These are phyloP conservation scores for Lenwebbia sp. DNA, from an alignment of 345 rosid genomes.

Conservation along the genomic window DNA sequence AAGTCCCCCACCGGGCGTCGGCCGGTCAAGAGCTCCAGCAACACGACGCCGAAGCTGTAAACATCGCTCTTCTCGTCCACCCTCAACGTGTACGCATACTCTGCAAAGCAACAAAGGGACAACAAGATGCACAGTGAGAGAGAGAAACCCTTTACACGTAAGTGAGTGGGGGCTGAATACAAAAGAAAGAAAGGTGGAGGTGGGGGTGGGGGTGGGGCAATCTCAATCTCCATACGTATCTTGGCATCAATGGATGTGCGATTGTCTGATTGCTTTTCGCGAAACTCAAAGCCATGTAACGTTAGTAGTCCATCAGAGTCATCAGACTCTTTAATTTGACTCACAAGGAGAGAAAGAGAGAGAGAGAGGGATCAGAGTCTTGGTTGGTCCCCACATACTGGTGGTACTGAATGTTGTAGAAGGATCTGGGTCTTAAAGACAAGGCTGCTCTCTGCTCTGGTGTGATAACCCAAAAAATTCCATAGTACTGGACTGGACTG, in stretches of 20 bases:
- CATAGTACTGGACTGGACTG: not conserved
- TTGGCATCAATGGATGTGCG: not conserved
- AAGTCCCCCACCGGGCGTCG: slow-evolving; percentile 74
- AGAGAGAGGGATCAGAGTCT: not conserved
- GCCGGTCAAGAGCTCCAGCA: slow-evolving; percentile 69
- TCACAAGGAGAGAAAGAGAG: not conserved
- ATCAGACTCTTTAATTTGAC: not conserved
- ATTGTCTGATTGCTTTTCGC: not conserved
- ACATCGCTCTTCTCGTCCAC: slow-evolving; percentile 95
- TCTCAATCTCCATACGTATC: not conserved
- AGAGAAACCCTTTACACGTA: slow-evolving; percentile 7
- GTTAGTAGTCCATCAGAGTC: not conserved
- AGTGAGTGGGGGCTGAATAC: not conserved
- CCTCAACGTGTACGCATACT: slow-evolving; percentile 75
- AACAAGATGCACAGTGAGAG: not conserved
- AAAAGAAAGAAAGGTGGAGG: not conserved
- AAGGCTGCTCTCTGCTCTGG: not conserved
- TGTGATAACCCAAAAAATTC: slow-evolving; percentile 6
- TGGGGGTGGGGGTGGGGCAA: not conserved
- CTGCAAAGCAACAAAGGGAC: slow-evolving; percentile 13
- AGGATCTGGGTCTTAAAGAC: not conserved
- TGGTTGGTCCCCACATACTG: not conserved
- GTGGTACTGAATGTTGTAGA: not conserved
- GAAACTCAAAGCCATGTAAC: not conserved
- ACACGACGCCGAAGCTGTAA: slow-evolving; percentile 84